phyloP scores from a whole-genome alignment of 768 basidiomycete species.

The Hygrocybe punicea region DNA sequence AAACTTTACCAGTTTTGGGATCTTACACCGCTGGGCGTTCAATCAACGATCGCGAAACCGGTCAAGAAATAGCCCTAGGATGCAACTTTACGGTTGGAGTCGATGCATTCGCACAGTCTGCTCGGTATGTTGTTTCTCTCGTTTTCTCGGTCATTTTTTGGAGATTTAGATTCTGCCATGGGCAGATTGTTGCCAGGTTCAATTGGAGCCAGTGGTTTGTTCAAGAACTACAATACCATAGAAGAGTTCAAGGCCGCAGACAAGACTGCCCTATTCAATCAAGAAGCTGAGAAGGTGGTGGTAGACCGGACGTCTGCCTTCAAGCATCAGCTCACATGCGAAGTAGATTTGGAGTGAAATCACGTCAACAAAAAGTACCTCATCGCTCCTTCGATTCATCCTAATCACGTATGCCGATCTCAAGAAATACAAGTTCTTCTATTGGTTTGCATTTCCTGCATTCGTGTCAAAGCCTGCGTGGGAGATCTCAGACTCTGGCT shows the following conservation, averaged over 20 bases:
- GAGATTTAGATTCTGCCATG: background rate
- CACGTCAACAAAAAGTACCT: constrained; percentile 47
- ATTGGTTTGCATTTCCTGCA: constrained; percentile 98
- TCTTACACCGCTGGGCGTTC: constrained; percentile 69
- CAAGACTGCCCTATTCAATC: constrained; percentile 83
- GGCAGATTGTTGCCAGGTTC: constrained; percentile 49
- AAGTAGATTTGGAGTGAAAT: constrained; percentile 69
- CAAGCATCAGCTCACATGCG: background rate
- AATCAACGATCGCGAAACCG: constrained; percentile 74
- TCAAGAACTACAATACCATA: constrained; percentile 97
- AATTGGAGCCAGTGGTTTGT: constrained; percentile 54
- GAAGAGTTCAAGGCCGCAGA: constrained; percentile 91
- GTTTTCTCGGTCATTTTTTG: background rate
- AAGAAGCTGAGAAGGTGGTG: constrained; percentile 62
- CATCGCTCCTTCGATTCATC: constrained; percentile 71
- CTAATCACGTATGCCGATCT: constrained; percentile 94
- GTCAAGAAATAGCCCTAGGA: constrained; percentile 66
- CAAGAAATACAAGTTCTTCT: constrained; percentile 96
- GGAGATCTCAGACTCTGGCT: constrained; percentile 68
- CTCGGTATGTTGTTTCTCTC: constrained; percentile 42
- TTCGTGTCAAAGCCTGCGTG: constrained; percentile 87
- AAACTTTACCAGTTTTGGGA: constrained; percentile 57
- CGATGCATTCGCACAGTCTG: constrained; percentile 55
- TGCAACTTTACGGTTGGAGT: constrained; percentile 62
- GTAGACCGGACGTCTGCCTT: constrained; percentile 5